Base-by-base conservation (phyloP, 2,329 filamentous ascomycete genomes). In the Colletotrichum tropicale region DNA sequence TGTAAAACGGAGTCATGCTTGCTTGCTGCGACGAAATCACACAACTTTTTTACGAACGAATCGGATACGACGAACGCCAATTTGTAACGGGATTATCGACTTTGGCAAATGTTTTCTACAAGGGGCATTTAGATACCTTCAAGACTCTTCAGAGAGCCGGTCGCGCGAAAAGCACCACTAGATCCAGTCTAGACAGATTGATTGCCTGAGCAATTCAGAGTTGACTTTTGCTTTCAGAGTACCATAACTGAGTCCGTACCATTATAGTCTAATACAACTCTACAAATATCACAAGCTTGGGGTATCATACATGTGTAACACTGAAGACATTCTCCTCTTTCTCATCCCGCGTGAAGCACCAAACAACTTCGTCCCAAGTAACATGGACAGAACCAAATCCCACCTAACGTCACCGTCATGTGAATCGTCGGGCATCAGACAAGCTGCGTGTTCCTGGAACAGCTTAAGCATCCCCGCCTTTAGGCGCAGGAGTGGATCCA, bases 81-180 rank as follows among this genome's bases (percentile, higher is more conserved):
- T 18, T 30, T 32, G 66, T 56, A 52, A 74, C 43, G 56, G 60
- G 68, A 58, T n/a, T 32, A 55, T 55, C 68, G 18, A 36, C 68
- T 38, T 68, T 60, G 70, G 70, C 64, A 56, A 55, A 73, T 69
- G 56, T 60, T 74, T 76, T 75, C 66, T 65, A 61, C 28, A 66
- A 36, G 58, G 58, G 28, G 60, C 70, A 69, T 24, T 65, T 70
- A 75, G 71, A 76, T 56, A 76, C 66, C 38, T 75, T 69, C 12
- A 69, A 75, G 75, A 68, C 73, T 77, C 75, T 74, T 48, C 75
- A 77, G 72, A 74, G 75, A 77, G 75, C 73, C 60, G 75, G 72
- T 32, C 71, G 65, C 61, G 32, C 58, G 58, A 36, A 61, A 75
- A 66, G 58, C 32, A 48, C 60, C 66, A 48, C 66, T 71, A 76